A percentile compares a stretch with the other conserved stretches of the same genome.
Conservation (phyloP, 768 basidiomycete genomes). For the Boletus insuetus region DNA sequence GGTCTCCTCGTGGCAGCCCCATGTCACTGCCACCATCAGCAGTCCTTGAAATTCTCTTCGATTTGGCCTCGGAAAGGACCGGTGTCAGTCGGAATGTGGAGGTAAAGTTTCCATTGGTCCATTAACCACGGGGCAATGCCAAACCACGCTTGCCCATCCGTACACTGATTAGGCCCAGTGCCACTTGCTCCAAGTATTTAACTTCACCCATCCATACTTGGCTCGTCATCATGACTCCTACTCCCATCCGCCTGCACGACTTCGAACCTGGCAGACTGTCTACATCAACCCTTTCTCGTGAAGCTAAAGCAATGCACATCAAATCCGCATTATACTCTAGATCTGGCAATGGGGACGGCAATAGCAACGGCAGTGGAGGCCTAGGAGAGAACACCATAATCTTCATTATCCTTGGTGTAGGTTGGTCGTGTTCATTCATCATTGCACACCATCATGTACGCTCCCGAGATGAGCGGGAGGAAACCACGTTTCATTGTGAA, state of each 20-base stretch:
- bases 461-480: neutral
- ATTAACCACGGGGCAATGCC: constrained; percentile 16
- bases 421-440: constrained; percentile 17
- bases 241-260: constrained; percentile 2
- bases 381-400: constrained; percentile 18
- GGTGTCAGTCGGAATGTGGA: constrained; percentile 13
- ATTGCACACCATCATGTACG: neutral
- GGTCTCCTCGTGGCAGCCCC: constrained; percentile 18
- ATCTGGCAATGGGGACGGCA: neutral
- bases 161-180: constrained; percentile 12
- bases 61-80: constrained; percentile 10
- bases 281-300: neutral
- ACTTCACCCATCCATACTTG: constrained; percentile 1
- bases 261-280: neutral
- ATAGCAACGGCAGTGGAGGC: neutral
- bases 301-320: neutral
- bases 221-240: constrained; percentile 9
- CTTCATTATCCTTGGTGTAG: constrained; percentile 25
- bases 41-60: constrained; percentile 9
- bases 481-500: neutral
- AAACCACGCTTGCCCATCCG: constrained; percentile 3
- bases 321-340: constrained; percentile 11
- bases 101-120: constrained; percentile 19
- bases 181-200: constrained; percentile 16
- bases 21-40: constrained; percentile 22